Evolutionary conservation across 2,329 filamentous ascomycete genomes (phyloP), one percentile per base, ranked within the genome.

Genomic region (Botryosphaeria dothidea): DNA sequence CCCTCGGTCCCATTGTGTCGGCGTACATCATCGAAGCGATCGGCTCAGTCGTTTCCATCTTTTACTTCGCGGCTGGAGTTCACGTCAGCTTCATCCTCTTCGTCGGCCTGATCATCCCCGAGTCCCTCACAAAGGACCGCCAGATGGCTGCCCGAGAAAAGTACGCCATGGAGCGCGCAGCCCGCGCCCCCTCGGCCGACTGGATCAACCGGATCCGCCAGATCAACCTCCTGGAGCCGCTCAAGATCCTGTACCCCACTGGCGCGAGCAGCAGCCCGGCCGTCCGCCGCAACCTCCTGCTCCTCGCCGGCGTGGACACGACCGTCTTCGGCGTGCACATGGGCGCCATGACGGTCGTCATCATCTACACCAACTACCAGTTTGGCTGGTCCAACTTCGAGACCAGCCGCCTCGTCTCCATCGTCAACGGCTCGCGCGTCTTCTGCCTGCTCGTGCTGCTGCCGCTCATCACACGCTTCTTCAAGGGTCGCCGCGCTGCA

Each of bases 361-460:
- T 98, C 64, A 86, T 97, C 63, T 99, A 98, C 78, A 88, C 88
- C 25, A 89, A 92, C 69, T 90, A 86, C 71, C 85, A 88, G 70
- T 98, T 97, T 73, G 83, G 85, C 62, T 98, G 95, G 95, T 86
- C 87, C 54, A 93, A 89, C 43, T 84, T 92, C 65, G 90, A 97
- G 75, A 90, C 90, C 13, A 92, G 91, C 49, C 83, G 88, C 17
- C 97, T 93, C 75, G 86, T 97, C 62, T 94, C 92, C 0, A 81
- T 90, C n/a, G 83, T 92, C 58, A 97, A 92, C 71, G 83, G 86
- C 68, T 86, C 88, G 46, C 90, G 95, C 29, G 93, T 97, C 8
- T 71, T 91, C 11, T 86, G 88, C 17, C 86, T 99, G 0, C 82
- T 97, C 61, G 81, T 88, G 34, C 72, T 96, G 29, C 86, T 97